Base-by-base conservation (phyloP, 2,329 filamentous ascomycete genomes). In the Hypoxylon sp. region DNA sequence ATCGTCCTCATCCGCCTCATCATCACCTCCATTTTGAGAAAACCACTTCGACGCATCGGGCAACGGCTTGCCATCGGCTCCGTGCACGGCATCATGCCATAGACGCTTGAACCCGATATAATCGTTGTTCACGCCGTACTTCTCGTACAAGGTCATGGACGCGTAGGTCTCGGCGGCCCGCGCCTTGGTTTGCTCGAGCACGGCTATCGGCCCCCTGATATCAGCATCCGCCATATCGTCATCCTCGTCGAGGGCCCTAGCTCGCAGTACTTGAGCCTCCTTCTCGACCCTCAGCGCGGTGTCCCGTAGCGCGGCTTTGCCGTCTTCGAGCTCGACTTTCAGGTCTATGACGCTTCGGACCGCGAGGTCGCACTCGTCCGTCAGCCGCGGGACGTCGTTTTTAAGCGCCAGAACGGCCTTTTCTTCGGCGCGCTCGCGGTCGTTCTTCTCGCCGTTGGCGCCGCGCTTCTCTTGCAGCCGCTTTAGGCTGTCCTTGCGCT, bases 41-140 rank as follows among this genome's bases (percentile, higher is more conserved):
- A 90, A 89, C 87, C 87, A 90, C 11, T 80, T 81, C 2, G 82
- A 81, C 0, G 86, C 81, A 65, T 88, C 84, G 0, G 87, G 85
- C 0, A 90, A 75, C 0, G 83, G 82, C 8, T 85, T 82, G 0
- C 84, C 83, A 24, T 85, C 82, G 35, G 84, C 81, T 3, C 82
- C 83, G 56, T 84, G 82, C 42, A 83, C 77, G 4, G 85, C 83
- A 66, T 87, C 84, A 76, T 89, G 86, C 85, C 86, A 87, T 24
- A 84, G 77, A 72, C 84, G 84, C 76, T 87, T 88, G 82, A 90
- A 89, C n/a, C 79, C 78, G 63, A 84, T 82, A 73, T 90, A 90
- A 73, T 88, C 85, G 74, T 89, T 89, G 77, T 89, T 83, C 11
- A 81, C 71, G 3, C 82, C 86, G 73, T 89, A 90, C 26, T 84